Conservation (phyloP, 148 eudicot genomes). For the Rheum nobile region DNA sequence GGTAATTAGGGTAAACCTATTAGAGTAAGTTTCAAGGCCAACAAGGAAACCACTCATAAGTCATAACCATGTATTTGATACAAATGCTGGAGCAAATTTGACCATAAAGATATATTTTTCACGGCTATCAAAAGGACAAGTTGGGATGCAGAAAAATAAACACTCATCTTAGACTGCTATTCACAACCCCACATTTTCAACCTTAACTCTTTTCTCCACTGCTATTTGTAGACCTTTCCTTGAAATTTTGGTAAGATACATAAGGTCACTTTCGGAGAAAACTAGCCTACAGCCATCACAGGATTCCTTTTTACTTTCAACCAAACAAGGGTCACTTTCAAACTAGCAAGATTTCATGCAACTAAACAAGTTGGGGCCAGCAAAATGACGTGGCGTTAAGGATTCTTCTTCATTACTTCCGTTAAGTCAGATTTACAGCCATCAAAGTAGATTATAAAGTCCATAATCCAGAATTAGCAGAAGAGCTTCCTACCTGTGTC, state of each 20-base stretch:
- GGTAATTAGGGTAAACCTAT: neutral
- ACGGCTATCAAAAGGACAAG: neutral
- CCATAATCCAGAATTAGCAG: neutral
- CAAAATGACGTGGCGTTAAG: neutral
- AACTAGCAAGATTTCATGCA: neutral
- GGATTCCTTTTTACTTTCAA: neutral
- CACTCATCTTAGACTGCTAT: neutral
- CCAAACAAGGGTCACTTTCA: neutral
- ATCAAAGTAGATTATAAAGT: neutral
- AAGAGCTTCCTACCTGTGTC: constrained; percentile 33
- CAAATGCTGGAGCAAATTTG: neutral
- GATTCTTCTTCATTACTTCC: neutral
- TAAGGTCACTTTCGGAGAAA: neutral
- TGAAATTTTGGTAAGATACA: neutral
- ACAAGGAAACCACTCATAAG: neutral
- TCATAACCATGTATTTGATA: neutral
- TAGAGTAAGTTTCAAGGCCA: neutral
- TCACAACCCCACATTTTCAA: constrained; percentile 4
- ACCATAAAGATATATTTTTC: neutral
- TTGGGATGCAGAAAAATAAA: neutral
- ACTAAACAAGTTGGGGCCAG: neutral
- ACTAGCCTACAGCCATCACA: neutral
- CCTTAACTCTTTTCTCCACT: neutral
- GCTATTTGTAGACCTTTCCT: neutral
- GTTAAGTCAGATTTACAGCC: neutral